Evolutionary conservation across 2,329 filamentous ascomycete species (phyloP), one percentile per base, ranked within the genome.

Genomic region (Emergomyces pasteurianus): DNA sequence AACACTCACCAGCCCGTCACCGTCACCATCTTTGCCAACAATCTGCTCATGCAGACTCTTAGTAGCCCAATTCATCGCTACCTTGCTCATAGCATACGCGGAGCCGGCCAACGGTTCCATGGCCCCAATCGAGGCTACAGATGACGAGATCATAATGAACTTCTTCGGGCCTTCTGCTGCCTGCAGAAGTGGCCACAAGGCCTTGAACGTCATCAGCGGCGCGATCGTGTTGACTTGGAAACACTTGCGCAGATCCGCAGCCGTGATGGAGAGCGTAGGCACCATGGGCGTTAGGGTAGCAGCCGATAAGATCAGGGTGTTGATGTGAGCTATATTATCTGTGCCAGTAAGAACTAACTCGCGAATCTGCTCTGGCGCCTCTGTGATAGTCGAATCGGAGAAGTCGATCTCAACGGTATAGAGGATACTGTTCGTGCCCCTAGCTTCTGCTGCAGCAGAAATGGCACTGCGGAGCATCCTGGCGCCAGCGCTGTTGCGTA

Each of bases 281-380:
- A 80, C 77, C 65, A 86, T 85, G 81, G 83, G 83, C n/a, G 79
- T 78, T 3, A 81, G 79, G 61, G 81, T 69, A 59, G 63, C 70
- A 14, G 70, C 71, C 43, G 68, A 69, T 47, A 63, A 66, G 58
- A 64, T 63, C 28, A 72, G 68, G 16, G 66, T 63, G 52, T 66
- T 69, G 38, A 68, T 61, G 46, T 72, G 71, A 18, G 66, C 63
- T 53, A 73, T 38, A 18, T 38, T 36, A 1, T 21, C 12, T 12
- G 52, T 54, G 12, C 28, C 16, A n/a, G 14, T 12, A 21, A 54
- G 34, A 21, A 54, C 52, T 21, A 28, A 14, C 12, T 63, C 49
- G 16, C 34, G 42, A 31, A 67, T 64, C n/a, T 49, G 55, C 7
- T 64, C 57, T 2, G 63, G 60, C 3, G 61, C 16, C 38, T 54